These are phyloP conservation scores for Harrya chromipes DNA, from an alignment of 768 basidiomycete species.

Conservation along the genomic window DNA sequence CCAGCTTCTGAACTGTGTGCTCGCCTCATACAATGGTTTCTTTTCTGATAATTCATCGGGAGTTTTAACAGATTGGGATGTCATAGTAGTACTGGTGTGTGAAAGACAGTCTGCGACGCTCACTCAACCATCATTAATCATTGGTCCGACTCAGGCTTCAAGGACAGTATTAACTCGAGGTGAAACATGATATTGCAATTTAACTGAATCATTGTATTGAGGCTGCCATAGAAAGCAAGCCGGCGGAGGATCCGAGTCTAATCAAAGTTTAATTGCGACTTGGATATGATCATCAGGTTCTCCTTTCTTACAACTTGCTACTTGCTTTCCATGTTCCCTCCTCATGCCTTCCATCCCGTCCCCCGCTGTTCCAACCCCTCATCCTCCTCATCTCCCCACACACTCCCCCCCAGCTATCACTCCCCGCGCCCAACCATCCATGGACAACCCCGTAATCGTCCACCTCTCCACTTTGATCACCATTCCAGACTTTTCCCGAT, in stretches of 20 bases:
- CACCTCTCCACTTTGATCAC: constrained; percentile 48
- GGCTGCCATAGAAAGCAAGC: too few relatives aligned
- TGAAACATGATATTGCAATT: neutral
- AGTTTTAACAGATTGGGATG: too few relatives aligned
- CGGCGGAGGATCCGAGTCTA: too few relatives aligned
- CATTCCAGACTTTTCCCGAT: constrained; percentile 45
- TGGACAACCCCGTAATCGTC: constrained; percentile 35
- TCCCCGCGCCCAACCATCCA: constrained; percentile 1
- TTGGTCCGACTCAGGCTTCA: too few relatives aligned
- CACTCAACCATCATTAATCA: too few relatives aligned
- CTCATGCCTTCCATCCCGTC: neutral
- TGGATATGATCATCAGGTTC: too few relatives aligned
- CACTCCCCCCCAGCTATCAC: neutral
- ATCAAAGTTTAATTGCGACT: too few relatives aligned
- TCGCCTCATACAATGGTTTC: constrained; percentile 64
- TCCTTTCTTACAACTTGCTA: too few relatives aligned
- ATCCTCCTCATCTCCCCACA: neutral
- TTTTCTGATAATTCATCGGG: neutral
- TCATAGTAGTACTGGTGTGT: too few relatives aligned
- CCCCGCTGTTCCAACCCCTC: neutral
- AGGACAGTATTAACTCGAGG: too few relatives aligned
- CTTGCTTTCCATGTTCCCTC: too few relatives aligned
- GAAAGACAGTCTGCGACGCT: too few relatives aligned
- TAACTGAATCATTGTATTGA: neutral
- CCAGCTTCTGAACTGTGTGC: constrained; percentile 87